Evolutionary conservation across 192 early-diverging fungal genomes (phyloP).

Genomic region (Radiomyces spectabilis): DNA sequence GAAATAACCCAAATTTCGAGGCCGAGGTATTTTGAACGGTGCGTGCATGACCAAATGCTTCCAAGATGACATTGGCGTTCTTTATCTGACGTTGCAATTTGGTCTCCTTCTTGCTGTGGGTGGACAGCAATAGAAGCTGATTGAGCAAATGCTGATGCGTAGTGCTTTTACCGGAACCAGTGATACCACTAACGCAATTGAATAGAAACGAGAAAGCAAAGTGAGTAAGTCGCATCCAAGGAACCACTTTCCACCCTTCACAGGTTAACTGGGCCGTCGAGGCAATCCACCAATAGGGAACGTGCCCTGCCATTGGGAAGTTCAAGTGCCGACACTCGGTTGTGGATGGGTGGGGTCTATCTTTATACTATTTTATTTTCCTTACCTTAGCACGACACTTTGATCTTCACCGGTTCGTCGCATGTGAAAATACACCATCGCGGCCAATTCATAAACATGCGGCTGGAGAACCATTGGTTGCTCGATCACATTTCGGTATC

Average conservation of each 20-base stretch:
- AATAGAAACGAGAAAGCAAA: background rate
- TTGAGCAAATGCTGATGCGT: conserved; percentile 57
- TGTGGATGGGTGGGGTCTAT: background rate
- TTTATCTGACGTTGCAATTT: conserved; percentile 66
- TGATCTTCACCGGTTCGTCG: conserved; percentile 70
- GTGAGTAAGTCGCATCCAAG: too few species aligned
- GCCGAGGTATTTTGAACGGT: conserved; percentile 60
- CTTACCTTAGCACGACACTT: conserved; percentile 56
- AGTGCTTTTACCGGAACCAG: conserved; percentile 81
- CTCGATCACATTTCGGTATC: conserved; percentile 38
- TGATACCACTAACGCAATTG: conserved; percentile 58
- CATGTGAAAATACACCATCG: conserved; percentile 66
- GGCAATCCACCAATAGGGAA: too few species aligned
- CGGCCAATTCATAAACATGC: conserved; percentile 65
- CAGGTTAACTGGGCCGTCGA: too few species aligned
- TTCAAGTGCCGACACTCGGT: too few species aligned
- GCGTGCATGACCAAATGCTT: conserved; percentile 72
- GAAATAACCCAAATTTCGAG: conserved; percentile 76
- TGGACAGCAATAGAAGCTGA: conserved; percentile 71
- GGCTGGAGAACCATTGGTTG: conserved; percentile 39
- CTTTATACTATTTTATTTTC: background rate
- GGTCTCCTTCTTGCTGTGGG: conserved; percentile 66
- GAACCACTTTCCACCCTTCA: too few species aligned
- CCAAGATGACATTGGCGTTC: conserved; percentile 61
- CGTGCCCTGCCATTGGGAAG: too few species aligned